phyloP scores from a whole-genome alignment of 2,329 filamentous ascomycete species.

The Pseudogymnoascus sp. region DNA sequence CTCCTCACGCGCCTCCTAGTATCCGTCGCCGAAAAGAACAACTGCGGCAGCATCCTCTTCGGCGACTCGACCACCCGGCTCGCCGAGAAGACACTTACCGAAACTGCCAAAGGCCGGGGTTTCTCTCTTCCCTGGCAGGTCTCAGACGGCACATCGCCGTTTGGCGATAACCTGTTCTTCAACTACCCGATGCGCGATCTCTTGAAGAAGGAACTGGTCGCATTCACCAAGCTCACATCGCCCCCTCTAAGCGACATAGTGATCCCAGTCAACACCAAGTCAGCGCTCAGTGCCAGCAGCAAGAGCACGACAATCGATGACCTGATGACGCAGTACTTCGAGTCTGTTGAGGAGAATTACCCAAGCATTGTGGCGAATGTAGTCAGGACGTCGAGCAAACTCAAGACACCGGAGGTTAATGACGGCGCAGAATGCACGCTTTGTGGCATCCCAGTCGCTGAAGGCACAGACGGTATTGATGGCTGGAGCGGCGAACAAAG shows the following conservation, averaged over 20 bases:
- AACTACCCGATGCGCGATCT: conserved; percentile 81
- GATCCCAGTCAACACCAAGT: conserved; percentile 31
- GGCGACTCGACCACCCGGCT: conserved; percentile 82
- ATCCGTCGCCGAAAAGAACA: conserved; percentile 48
- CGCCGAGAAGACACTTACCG: conserved; percentile 74
- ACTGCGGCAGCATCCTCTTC: conserved; percentile 66
- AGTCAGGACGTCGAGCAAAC: conserved; percentile 80
- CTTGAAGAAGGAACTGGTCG: conserved; percentile 68
- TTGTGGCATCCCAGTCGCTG: conserved; percentile 60
- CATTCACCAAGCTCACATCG: conserved; percentile 50
- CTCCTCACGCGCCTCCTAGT: conserved; percentile 66
- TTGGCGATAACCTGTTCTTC: conserved; percentile 34
- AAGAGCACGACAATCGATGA: conserved; percentile 84
- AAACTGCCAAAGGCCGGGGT: conserved; percentile 86
- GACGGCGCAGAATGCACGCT: conserved; percentile 47
- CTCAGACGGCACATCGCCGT: conserved; percentile 52
- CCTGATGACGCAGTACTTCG: conserved; percentile 83
- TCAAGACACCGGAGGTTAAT: conserved; percentile 42
- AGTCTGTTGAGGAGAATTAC: conserved; percentile 74
- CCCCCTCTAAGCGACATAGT: conserved; percentile 44
- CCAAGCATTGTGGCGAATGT: conserved; percentile 93
- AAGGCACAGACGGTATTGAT: conserved; percentile 54
- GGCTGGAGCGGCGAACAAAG: conserved; percentile 49
- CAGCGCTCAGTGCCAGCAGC: conserved; percentile 23
- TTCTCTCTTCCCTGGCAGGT: conserved; percentile 75